phyloP scores from a whole-genome alignment of 2,329 filamentous ascomycete species.

The Sclerotinia minor region DNA sequence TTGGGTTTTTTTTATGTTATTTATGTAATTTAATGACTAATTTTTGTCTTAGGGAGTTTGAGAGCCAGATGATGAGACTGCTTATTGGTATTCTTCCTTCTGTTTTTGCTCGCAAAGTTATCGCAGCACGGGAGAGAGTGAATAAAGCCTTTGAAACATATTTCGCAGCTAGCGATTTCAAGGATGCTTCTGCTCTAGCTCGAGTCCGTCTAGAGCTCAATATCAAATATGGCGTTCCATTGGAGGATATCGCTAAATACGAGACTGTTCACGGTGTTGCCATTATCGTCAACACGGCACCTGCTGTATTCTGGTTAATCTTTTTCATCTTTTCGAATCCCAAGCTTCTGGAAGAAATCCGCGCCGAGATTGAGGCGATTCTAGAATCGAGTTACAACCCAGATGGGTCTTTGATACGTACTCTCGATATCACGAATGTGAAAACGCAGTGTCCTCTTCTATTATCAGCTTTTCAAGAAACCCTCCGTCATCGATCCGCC shows the following conservation, averaged over 20 bases:
- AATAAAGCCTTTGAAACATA: constrained; percentile 44
- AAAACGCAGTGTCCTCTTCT: constrained; percentile 43
- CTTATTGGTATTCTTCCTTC: constrained; percentile 7
- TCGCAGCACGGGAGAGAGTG: not conserved
- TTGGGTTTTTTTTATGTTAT: not conserved
- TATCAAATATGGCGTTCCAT: constrained; percentile 39
- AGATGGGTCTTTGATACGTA: not conserved
- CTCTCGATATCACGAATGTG: constrained; percentile 16
- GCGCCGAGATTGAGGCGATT: constrained; percentile 28
- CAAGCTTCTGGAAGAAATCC: constrained; percentile 38
- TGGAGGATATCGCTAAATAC: constrained; percentile 36
- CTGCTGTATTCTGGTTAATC: constrained; percentile 41
- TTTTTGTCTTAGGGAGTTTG: constrained; percentile 36
- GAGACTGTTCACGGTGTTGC: constrained; percentile 47
- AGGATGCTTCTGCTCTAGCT: constrained; percentile 45
- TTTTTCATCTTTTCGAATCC: constrained; percentile 44
- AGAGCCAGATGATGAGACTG: constrained; percentile 40
- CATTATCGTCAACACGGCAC: constrained; percentile 46
- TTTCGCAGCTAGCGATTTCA: constrained; percentile 44
- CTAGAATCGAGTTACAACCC: not conserved
- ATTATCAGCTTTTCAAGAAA: constrained; percentile 46
- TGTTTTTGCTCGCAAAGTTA: constrained; percentile 26
- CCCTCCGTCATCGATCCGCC: constrained; percentile 43
- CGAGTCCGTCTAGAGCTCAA: constrained; percentile 43
- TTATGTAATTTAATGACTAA: constrained; percentile 27